Conservation (phyloP, 2,329 filamentous ascomycete genomes). For the Aspergillus japonicus region DNA sequence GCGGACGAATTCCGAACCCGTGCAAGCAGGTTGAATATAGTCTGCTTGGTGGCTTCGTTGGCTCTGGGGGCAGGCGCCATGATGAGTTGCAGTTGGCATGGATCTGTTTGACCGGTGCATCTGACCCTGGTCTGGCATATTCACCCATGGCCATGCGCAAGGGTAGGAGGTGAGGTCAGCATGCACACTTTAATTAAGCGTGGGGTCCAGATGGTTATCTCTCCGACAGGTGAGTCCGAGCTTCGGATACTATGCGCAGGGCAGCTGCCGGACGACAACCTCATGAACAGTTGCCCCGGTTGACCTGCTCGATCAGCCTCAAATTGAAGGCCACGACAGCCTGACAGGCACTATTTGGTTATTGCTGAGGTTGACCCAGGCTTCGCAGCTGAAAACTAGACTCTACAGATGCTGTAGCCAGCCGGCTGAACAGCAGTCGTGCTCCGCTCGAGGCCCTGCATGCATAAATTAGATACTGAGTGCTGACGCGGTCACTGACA, state of each 20-base stretch:
- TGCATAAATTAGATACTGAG: background rate
- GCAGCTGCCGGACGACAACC: background rate
- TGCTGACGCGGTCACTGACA: conserved; percentile 3
- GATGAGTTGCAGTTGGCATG: background rate
- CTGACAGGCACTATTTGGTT: background rate
- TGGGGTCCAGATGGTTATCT: background rate
- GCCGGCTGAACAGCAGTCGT: background rate
- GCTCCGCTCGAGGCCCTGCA: background rate
- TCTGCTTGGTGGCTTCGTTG: background rate
- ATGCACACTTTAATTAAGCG: background rate
- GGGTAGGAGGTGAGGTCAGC: background rate
- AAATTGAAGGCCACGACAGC: background rate
- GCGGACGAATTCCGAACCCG: background rate
- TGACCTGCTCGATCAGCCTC: background rate
- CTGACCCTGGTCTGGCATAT: background rate
- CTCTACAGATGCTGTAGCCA: background rate
- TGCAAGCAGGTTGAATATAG: background rate
- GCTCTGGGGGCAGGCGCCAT: background rate
- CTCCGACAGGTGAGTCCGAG: background rate
- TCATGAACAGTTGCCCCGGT: background rate
- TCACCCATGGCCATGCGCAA: background rate
- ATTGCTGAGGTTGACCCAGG: too few species aligned
- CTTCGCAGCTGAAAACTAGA: background rate
- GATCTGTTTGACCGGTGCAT: background rate
- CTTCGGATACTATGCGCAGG: background rate